Evolutionary conservation across 106 monocot species (phyloP).

Genomic region (Agapanthus africanus): DNA sequence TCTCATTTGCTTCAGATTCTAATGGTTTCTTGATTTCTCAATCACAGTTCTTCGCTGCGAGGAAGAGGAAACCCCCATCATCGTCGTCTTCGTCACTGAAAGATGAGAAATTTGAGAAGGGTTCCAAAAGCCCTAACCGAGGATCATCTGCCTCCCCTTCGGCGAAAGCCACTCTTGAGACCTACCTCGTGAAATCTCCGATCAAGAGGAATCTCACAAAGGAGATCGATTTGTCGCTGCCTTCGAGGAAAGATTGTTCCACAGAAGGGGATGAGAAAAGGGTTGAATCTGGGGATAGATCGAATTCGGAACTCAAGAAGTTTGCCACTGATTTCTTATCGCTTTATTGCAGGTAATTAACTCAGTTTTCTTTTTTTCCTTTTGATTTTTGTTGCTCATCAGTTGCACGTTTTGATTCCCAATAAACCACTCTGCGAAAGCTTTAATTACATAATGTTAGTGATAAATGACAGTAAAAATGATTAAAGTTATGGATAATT

Average conservation of each 20-base stretch:
- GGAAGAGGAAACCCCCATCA: constrained; percentile 34
- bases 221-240: constrained; percentile 21
- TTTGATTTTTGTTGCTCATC: too few relatives aligned
- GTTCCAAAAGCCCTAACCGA: constrained; percentile 12
- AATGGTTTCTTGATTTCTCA: neutral
- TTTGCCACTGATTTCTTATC: constrained; percentile 87
- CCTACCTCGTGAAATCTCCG: constrained; percentile 41
- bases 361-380: neutral
- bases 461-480: too few relatives aligned
- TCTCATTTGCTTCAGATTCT: neutral
- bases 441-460: too few relatives aligned
- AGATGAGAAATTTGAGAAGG: constrained; percentile 22
- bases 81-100: too few relatives aligned
- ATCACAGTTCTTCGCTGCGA: constrained; percentile 56
- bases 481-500: too few relatives aligned
- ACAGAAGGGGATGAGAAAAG: neutral
- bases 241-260: neutral
- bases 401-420: too few relatives aligned
- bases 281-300: neutral
- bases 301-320: constrained; percentile 45
- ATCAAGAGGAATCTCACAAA: constrained; percentile 38
- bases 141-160: constrained; percentile 48
- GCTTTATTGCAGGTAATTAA: constrained; percentile 78
- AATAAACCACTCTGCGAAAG: too few relatives aligned
- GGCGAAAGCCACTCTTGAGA: neutral